phyloP scores from a whole-genome alignment of 805 yeast species.

The Dipodascus albidus region DNA sequence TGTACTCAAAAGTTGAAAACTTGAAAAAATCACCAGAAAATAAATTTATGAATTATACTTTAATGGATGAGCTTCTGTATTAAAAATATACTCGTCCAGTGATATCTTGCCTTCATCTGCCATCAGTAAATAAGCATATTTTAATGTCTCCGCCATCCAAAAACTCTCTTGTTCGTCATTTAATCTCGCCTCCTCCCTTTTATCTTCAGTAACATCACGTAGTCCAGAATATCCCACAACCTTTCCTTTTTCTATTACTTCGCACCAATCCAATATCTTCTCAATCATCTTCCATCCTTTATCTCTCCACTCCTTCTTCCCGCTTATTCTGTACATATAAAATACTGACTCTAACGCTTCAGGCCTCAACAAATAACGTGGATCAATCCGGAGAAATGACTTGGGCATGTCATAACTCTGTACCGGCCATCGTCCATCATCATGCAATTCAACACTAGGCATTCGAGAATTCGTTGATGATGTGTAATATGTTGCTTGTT shows the following conservation, averaged over 20 bases:
- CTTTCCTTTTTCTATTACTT: slow-evolving; percentile 18
- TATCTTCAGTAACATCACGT: slow-evolving; percentile 28
- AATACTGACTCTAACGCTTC: slow-evolving; percentile 52
- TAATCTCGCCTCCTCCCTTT: slow-evolving; percentile 19
- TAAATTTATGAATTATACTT: too few relatives aligned
- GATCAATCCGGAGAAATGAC: slow-evolving; percentile 16
- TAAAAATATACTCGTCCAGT: slow-evolving; percentile 44
- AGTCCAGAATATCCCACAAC: slow-evolving; percentile 29
- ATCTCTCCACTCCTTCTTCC: slow-evolving; percentile 45
- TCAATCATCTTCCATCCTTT: slow-evolving; percentile 41
- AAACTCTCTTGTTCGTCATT: slow-evolving; percentile 35
- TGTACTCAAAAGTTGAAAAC: too few relatives aligned
- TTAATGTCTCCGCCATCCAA: slow-evolving; percentile 51
- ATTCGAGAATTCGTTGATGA: not conserved
- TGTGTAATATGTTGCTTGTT: slow-evolving; percentile 1
- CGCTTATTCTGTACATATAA: slow-evolving; percentile 48
- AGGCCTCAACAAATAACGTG: slow-evolving; percentile 41
- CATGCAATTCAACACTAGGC: slow-evolving; percentile 3
- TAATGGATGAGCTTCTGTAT: slow-evolving; percentile 55
- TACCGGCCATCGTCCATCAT: slow-evolving; percentile 11
- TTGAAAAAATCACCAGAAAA: too few relatives aligned
- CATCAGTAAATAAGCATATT: slow-evolving; percentile 41
- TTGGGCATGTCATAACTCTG: slow-evolving; percentile 19
- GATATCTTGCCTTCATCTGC: slow-evolving; percentile 31
- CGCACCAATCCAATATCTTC: slow-evolving; percentile 20